These are phyloP conservation scores for Puccinia novopanici DNA, from an alignment of 1,284 basidiomycete genomes.

Conservation along the genomic window DNA sequence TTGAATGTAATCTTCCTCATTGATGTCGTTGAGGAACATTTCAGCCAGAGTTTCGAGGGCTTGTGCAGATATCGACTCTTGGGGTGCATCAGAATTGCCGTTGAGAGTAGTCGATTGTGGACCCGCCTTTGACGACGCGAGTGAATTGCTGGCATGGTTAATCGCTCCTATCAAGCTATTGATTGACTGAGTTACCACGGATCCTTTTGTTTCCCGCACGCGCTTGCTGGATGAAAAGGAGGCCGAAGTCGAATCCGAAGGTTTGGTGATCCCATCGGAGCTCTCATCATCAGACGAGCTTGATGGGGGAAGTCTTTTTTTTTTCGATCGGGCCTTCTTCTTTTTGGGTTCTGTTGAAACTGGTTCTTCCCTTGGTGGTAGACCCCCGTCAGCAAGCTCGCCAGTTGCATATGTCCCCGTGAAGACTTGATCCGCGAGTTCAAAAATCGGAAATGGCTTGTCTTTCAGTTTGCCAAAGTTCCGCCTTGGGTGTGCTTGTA, in stretches of 20 bases:
- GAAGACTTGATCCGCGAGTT: background rate
- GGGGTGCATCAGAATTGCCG: too few species aligned
- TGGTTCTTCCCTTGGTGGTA: background rate
- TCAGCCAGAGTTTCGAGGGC: background rate
- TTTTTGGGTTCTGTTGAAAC: too few species aligned
- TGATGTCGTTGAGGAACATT: background rate
- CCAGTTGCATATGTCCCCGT: background rate
- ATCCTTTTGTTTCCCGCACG: background rate
- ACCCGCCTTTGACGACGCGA: background rate
- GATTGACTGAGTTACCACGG: background rate
- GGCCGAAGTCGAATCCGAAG: background rate
- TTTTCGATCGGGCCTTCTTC: too few species aligned
- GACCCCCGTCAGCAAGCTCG: background rate
- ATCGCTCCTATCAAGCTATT: background rate
- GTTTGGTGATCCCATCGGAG: too few species aligned
- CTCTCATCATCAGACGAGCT: too few species aligned
- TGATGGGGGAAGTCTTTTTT: too few species aligned
- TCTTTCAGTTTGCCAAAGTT: constrained; percentile 7
- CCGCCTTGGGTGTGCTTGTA: background rate
- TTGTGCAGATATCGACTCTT: background rate
- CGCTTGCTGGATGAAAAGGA: background rate
- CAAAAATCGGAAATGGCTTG: background rate
- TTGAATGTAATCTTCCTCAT: background rate
- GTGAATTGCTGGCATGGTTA: background rate
- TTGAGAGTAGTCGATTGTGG: background rate